Conservation (phyloP, 2,329 filamentous ascomycete species). For the Aspergillus novoparasiticus region DNA sequence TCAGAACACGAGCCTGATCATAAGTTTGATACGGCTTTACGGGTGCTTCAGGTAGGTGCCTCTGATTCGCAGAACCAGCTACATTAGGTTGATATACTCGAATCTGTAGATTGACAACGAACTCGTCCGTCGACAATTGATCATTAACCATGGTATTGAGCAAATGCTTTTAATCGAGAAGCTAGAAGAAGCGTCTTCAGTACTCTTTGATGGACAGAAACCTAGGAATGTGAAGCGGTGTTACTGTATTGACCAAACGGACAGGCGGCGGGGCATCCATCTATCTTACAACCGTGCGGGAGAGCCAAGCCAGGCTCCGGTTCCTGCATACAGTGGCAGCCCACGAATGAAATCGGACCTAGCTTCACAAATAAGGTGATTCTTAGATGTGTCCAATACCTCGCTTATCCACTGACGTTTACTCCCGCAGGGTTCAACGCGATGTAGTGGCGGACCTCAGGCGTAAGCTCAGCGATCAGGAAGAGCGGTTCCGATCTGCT, state of each 20-base stretch:
- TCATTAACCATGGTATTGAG: conserved; percentile 82
- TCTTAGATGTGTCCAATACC: not conserved
- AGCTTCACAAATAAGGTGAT: conserved; percentile 63
- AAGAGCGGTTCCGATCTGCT: conserved; percentile 51
- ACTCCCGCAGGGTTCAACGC: conserved; percentile 44
- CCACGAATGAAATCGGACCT: conserved; percentile 81
- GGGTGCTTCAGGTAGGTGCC: conserved; percentile 63
- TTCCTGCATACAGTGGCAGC: conserved; percentile 55
- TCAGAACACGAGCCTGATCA: conserved; percentile 72
- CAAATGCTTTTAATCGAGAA: conserved; percentile 77
- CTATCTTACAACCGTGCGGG: conserved; percentile 55
- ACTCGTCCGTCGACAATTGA: conserved; percentile 74
- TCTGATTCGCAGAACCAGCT: not conserved
- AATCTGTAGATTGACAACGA: conserved; percentile 70
- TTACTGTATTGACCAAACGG: conserved; percentile 63
- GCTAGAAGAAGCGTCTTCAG: conserved; percentile 65
- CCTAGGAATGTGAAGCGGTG: conserved; percentile 73
- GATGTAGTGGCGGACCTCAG: conserved; percentile 56
- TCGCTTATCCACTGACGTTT: conserved; percentile 11
- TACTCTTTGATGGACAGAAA: conserved; percentile 66
- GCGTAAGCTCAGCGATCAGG: conserved; percentile 56
- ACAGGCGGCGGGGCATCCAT: conserved; percentile 63
- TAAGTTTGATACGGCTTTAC: conserved; percentile 74
- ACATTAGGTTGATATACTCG: not conserved
- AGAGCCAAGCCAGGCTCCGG: conserved; percentile 54